Base-by-base conservation (phyloP, 2,329 filamentous ascomycete species). In the Colletotrichum chlorophyti region DNA sequence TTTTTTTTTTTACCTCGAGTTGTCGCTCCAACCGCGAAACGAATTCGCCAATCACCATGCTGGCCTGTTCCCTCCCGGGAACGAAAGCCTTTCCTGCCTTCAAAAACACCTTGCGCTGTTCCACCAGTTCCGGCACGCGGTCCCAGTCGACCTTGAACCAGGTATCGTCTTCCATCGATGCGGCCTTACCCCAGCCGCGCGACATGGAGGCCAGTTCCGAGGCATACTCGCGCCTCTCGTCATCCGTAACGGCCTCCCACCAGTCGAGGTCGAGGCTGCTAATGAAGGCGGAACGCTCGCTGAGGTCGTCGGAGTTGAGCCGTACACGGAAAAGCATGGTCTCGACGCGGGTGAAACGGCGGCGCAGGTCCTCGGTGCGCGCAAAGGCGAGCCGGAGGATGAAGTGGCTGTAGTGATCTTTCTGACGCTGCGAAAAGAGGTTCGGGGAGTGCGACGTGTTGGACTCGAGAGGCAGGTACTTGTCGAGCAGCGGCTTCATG, bases 141-240 rank as follows among this genome's bases (percentile, higher is more conserved):
- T 93, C 90, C 93, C 94, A 99, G 68, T 97, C 92, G 1, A 98
- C 92, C 76, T 97, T 98, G 81, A 96, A 96, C 89, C 92, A 99
- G 23, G 80, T 87, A 67, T 95, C 91, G 37, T 97, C 91, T 14
- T 97, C 92, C 6, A 80, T 74, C 21, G 68, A 65, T 42, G 66
- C 66, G 40, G 69, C 78, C 64, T 75, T 78, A 43, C 66, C 68
- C 37, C 69, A 65, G 65, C 76, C 75, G 49, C 72, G 74, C 5
- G 67, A 67, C 51, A 79, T 77, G 3, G 85, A 84, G 1, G 81
- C 76, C 48, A 96, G 74, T 58, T 90, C 83, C 0, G 84, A 77
- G 1, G 80, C 79, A 51, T 92, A 76, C 60, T 83, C 80, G n/a
- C 76, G 70, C 64, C 85, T 92, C 75, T 99, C 95, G 2, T 91